phyloP scores from a whole-genome alignment of 2,329 filamentous ascomycete genomes.

The Pyricularia sp. region DNA sequence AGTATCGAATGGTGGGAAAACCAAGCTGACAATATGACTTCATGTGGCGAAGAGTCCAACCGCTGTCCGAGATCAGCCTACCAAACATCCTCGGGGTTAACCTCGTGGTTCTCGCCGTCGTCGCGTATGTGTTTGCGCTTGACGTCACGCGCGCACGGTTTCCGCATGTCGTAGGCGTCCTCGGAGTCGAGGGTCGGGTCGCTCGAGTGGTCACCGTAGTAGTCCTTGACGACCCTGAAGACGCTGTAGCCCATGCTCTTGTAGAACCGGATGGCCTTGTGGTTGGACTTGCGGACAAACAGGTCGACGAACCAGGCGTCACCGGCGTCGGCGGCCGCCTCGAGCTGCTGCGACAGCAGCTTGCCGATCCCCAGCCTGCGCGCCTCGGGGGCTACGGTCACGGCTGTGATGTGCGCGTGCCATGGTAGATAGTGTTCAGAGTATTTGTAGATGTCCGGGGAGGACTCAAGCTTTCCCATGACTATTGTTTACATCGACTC shows the following conservation, averaged over 20 bases:
- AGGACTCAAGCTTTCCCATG: conserved; percentile 93
- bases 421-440: conserved; percentile 95
- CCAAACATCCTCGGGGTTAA: conserved; percentile 82
- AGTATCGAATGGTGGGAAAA: not conserved
- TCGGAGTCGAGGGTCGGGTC: conserved; percentile 56
- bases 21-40: not conserved
- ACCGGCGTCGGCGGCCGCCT: conserved; percentile 71
- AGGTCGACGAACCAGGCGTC: conserved; percentile 93
- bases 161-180: conserved; percentile 96
- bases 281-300: conserved; percentile 84
- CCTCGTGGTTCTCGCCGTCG: conserved; percentile 69
- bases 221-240: conserved; percentile 79
- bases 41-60: not conserved
- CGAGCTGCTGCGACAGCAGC: conserved; percentile 70
- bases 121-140: conserved; percentile 66
- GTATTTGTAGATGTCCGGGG: conserved; percentile 61
- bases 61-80: conserved; percentile 24
- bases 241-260: conserved; percentile 86
- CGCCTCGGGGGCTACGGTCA: conserved; percentile 83
- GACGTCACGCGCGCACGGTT: conserved; percentile 74
- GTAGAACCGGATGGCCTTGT: conserved; percentile 81
- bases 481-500: conserved; percentile 41
- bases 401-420: conserved; percentile 95
- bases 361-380: conserved; percentile 81
- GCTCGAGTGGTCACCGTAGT: conserved; percentile 79